Conservation (phyloP, 805 yeast genomes). For the Wickerhamiella vanderwaltii region DNA sequence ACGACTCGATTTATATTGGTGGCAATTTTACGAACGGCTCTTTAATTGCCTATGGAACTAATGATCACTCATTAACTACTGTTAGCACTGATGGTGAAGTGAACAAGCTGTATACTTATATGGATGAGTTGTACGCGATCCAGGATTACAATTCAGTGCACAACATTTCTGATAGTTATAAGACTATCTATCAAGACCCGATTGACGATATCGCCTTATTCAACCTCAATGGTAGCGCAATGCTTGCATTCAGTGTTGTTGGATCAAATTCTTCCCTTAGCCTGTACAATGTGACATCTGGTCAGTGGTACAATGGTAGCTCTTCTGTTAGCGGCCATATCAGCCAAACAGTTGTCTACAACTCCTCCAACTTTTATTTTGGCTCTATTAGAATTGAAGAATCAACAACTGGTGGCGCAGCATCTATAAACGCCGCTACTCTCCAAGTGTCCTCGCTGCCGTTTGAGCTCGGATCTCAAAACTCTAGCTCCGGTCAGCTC, state of each 20-base stretch:
- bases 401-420: constrained; percentile 25
- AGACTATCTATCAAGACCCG: constrained; percentile 16
- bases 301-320: constrained; percentile 17
- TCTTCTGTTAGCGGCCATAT: constrained; percentile 14
- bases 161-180: constrained; percentile 6
- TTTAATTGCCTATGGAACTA: neutral
- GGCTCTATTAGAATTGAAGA: constrained; percentile 24
- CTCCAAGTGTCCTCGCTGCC: constrained; percentile 17
- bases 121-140: neutral
- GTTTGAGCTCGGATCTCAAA: constrained; percentile 14
- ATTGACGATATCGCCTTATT: constrained; percentile 16
- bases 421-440: constrained; percentile 12
- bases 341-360: constrained; percentile 1
- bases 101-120: constrained; percentile 5
- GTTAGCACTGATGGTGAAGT: constrained; percentile 6
- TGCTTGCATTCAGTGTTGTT: constrained; percentile 22
- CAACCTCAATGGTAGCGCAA: constrained; percentile 20
- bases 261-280: constrained; percentile 11
- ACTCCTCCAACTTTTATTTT: constrained; percentile 19
- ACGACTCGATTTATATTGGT: constrained; percentile 33
- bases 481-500: neutral
- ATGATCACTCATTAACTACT: neutral
- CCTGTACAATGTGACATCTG: constrained; percentile 17
- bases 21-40: constrained; percentile 35
- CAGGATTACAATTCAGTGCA: constrained; percentile 6